Base-by-base conservation (phyloP, 805 yeast species). In the Kurtzmaniella cleridarum region DNA sequence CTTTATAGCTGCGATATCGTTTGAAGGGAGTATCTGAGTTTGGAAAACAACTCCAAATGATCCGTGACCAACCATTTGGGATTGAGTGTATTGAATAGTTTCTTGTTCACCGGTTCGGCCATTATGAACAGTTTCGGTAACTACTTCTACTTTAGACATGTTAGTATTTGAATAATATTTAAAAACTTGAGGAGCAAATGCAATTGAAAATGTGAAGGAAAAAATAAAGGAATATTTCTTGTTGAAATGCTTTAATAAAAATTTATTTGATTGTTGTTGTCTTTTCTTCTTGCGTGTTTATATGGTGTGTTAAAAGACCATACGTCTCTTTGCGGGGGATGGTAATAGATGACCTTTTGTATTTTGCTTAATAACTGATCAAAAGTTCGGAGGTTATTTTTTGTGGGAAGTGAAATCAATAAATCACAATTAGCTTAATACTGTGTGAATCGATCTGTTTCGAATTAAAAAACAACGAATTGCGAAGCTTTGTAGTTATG, bases 41-140 rank as follows among this genome's bases (percentile, higher is more conserved):
- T 87, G 93, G 58, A 88, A 89, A n/a, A 93, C 98, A 27, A 89
- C 90, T 2, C 98, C 98, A 66, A 93, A 93, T n/a, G 98, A 90
- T 9, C 98, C 98, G 62, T 87, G 95, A n/a, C 98, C 98, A 31
- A 91, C 93, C 74, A 90, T 89, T 49, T 86, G 84, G 30, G 86
- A 77, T 52, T 83, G 88, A 13, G 90, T 83, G 64, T 86, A 88
- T 35, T 81, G 78, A 40, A 91, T 75, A 37, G 76, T 74, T 36
- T 71, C 68, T 24, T 68, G 53, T 45, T 78, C 79, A 40, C 84
- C 88, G 7, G 82, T 76, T 53, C 73, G 80, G 31, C 91, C 90
- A 50, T 83, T 83, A 49, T 75, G 76, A 42, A 81, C 93, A 39
- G 72, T 76, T 57, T 84, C 89, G 37, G 78, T 73, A 30, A 79